Base-by-base conservation (phyloP, 495 filamentous ascomycete genomes). In the Xylaria acuta region DNA sequence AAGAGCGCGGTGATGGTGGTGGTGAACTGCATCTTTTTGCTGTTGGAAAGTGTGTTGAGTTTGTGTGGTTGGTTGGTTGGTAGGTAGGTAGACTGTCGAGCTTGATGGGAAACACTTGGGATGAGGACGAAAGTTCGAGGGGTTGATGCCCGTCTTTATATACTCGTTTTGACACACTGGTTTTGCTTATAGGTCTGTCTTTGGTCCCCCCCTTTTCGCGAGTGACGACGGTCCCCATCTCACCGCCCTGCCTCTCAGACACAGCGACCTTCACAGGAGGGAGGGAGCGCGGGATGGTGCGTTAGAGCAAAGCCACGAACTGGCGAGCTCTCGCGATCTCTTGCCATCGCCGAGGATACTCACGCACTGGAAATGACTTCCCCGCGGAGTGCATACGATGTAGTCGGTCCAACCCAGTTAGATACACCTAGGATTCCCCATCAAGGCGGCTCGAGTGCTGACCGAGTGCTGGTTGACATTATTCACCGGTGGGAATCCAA, bases 11-110 rank as follows among this genome's bases (percentile, higher is more conserved):
- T 69, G 54, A 49, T 16, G 38, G 54, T 60, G 38, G 54, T 60
- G 53, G 40, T 45, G 67, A 62, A 60, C 54, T 69, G 67, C 67
- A 69, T 69, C 45, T 60, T 69, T 62, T 69, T 62, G 67, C 12
- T 60, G 20, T 69, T 45, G n/a, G 20, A 18, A 3, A 8, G 45
- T 8, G 8, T 67, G 36, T 27, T 59, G 66, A 8, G 32, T 51
- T 38, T 38, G 45, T 54, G 20, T 3, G n/a, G n/a, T n/a, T n/a
- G n/a, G n/a, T n/a, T n/a, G n/a, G n/a, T n/a, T n/a, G n/a, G n/a
- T n/a, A n/a, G n/a, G n/a, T 22, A 3, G 34, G 25, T 67, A 27
- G 41, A 22, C 32, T 69, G 66, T 69, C 59, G 66, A 69, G 45
- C 34, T 53, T 67, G 65, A 41, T 67, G 47, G 11, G 8, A 9